Conservation (phyloP, 2,329 filamentous ascomycete species). For the Chalara sp. region DNA sequence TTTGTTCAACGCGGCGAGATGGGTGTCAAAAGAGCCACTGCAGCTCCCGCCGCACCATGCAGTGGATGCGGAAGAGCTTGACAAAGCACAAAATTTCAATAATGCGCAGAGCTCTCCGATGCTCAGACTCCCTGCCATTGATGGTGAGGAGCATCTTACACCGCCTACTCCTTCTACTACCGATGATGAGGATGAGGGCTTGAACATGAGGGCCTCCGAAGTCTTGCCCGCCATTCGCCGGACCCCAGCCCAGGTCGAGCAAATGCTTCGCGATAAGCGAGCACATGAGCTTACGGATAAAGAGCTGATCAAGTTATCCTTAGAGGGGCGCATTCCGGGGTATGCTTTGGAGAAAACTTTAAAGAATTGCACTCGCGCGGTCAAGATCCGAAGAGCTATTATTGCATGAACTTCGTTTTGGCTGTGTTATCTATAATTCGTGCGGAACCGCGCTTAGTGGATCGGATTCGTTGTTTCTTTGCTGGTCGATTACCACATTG, state of each 20-base stretch:
- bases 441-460: too few species aligned
- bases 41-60: constrained; percentile 48
- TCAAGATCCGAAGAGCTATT: constrained; percentile 84
- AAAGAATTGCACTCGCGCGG: constrained; percentile 84
- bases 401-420: too few species aligned
- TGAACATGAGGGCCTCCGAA: constrained; percentile 17
- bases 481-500: too few species aligned
- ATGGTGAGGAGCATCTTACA: constrained; percentile 10
- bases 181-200: constrained; percentile 48
- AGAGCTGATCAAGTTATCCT: constrained; percentile 76
- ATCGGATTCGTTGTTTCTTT: too few species aligned
- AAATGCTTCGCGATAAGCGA: constrained; percentile 72
- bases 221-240: constrained; percentile 34
- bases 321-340: constrained; percentile 88
- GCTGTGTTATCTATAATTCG: too few species aligned
- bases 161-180: constrained; percentile 45
- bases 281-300: constrained; percentile 73
- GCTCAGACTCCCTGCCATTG: constrained; percentile 16
- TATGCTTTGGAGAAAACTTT: constrained; percentile 92
- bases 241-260: constrained; percentile 64
- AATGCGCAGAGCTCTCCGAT: constrained; percentile 35
- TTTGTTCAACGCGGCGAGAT: constrained; percentile 92
- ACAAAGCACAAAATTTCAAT: constrained; percentile 60
- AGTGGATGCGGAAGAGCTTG: constrained; percentile 55
- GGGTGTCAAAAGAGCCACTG: constrained; percentile 87